Base-by-base conservation (phyloP, 352 stramenopile genomes). In the Globisporangium middletonii region DNA sequence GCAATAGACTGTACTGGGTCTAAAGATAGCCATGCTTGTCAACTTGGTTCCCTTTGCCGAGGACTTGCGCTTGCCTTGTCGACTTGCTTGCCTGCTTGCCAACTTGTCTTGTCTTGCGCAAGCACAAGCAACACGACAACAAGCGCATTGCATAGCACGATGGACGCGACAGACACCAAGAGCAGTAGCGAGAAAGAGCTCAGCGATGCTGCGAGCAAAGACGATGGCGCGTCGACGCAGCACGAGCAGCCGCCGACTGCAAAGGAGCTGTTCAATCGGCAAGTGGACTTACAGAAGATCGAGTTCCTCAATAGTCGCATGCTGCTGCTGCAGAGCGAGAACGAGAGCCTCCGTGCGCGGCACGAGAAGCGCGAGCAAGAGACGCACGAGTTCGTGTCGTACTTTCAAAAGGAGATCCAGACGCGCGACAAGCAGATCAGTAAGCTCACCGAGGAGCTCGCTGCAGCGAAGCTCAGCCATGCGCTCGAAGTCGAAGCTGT, bases 371-470 rank as follows among this genome's bases (percentile, higher is more conserved):
- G 77, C 26, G 89, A 97, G 62, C 91, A 95, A 63, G 89, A 98
- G 67, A 97, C 89, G 12, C 87, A 97, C 64, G 92, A 98, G 69
- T 97, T 98, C 46, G 90, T 98, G 26, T 79, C 86, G 7, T 98
- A 98, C 69, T 97, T 98, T 64, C 90, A 98, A 61, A 83, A 89
- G 53, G 84, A 97, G 64, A 89, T 98, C 52, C 86, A 97, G 54
- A 82, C 77, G 18, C 76, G 83, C 30, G 83, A 92, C 66, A 86
- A 81, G 59, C 75, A 86, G 54, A 70, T 88, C 51, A 76, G 73
- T 12, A 81, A 87, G 56, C 69, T 97, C 16, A 88, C 75, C 15
- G 90, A 97, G 59, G 79, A 98, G 57, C 65, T 96, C 4, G 73
- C 78, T 33, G 65, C 75, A 3, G 64, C 68, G 30, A 82, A 86